Conservation (phyloP, 2,329 filamentous ascomycete species). For the Pseudocercospora pini-densiflorae region DNA sequence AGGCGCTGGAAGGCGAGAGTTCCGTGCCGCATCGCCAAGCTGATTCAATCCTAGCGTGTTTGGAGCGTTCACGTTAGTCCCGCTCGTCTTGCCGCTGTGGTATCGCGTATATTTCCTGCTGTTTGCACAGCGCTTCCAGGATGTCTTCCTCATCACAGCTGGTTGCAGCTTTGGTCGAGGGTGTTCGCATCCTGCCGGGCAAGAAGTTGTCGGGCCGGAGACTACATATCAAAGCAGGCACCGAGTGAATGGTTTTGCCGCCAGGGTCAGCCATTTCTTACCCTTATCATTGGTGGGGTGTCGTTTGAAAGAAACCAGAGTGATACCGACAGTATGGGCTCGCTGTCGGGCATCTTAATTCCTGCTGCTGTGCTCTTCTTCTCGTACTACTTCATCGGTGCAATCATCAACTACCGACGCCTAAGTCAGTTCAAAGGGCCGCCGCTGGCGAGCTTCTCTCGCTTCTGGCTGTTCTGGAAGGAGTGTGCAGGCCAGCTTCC, state of each 20-base stretch:
- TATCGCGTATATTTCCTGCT: conserved; percentile 14
- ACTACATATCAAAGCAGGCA: not conserved
- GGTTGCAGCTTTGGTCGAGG: not conserved
- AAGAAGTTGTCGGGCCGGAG: not conserved
- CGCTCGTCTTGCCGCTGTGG: conserved; percentile 9
- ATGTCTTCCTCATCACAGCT: not conserved
- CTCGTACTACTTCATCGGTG: conserved; percentile 25
- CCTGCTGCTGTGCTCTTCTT: conserved; percentile 22
- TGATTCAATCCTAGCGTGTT: conserved; percentile 5
- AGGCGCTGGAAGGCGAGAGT: not conserved
- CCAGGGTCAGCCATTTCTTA: conserved; percentile 17
- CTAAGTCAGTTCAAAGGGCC: conserved; percentile 37
- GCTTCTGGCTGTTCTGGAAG: conserved; percentile 38
- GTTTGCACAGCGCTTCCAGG: not conserved
- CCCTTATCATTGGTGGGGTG: conserved; percentile 16
- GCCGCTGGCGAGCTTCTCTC: conserved; percentile 29
- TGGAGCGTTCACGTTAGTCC: conserved; percentile 11
- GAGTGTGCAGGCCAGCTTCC: conserved; percentile 27
- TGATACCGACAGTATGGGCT: conserved; percentile 23
- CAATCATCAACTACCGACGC: conserved; percentile 31
- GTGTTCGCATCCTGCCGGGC: not conserved
- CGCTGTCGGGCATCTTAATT: conserved; percentile 21
- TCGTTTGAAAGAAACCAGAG: conserved; percentile 17
- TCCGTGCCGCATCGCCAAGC: conserved; percentile 12
- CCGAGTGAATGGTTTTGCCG: not conserved